Conservation (phyloP, 176 grass and related monocot genomes). For the Zoysia japonica region DNA sequence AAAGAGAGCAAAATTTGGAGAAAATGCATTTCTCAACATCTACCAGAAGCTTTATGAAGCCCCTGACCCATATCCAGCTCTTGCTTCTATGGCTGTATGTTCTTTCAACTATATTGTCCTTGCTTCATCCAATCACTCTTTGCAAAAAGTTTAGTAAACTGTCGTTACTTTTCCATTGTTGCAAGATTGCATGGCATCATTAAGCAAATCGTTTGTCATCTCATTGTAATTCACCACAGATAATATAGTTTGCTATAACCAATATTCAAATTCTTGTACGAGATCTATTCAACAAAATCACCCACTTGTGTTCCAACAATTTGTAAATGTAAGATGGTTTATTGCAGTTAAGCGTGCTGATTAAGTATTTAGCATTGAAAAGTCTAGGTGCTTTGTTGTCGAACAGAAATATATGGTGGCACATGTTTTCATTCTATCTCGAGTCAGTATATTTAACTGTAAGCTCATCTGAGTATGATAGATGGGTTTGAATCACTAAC, state of each 20-base stretch:
- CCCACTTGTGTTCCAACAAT: not conserved
- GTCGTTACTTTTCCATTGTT: conserved; percentile 5
- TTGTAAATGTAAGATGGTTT: not conserved
- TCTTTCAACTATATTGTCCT: conserved; percentile 22
- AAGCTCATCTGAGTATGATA: conserved; percentile 22
- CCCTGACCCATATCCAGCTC: conserved; percentile 96
- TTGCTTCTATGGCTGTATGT: conserved; percentile 93
- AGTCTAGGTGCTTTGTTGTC: conserved; percentile 2
- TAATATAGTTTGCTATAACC: not conserved
- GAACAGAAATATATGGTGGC: conserved; percentile 24
- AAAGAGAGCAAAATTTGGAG: conserved; percentile 98
- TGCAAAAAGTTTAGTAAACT: not conserved
- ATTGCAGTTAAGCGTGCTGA: not conserved
- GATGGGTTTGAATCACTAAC: conserved; percentile 10
- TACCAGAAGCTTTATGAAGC: conserved; percentile 99
- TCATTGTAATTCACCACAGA: not conserved
- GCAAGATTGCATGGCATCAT: conserved; percentile 20
- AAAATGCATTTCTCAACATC: conserved; percentile 99
- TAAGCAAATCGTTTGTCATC: conserved; percentile 28
- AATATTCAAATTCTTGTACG: not conserved
- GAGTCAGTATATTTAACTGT: conserved; percentile 1
- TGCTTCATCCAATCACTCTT: conserved; percentile 10
- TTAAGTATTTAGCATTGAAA: conserved; percentile 27
- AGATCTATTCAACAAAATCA: not conserved
- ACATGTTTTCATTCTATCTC: conserved; percentile 14